Percentiles rank a stretch among this genome's conserved stretches.
Conservation (phyloP, 2,329 filamentous ascomycete species). For the Neonectria faginata region DNA sequence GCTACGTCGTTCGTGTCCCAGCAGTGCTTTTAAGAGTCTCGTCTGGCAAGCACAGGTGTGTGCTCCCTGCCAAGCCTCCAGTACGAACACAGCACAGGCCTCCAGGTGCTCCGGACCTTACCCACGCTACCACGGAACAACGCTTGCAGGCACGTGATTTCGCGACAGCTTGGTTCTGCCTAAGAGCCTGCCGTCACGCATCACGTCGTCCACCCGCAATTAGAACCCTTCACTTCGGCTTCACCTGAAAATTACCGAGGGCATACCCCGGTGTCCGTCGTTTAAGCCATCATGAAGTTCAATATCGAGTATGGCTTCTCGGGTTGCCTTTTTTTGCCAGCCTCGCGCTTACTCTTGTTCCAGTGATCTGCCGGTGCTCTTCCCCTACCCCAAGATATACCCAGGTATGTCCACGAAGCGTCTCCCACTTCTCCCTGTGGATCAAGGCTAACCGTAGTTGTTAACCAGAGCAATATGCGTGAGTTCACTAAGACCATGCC, state of each 20-base stretch:
- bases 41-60: neutral
- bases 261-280: constrained; percentile 30
- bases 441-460: constrained; percentile 25
- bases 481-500: constrained; percentile 39
- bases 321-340: neutral
- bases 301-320: constrained; percentile 59
- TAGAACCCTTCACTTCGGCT: constrained; percentile 23
- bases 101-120: no score
- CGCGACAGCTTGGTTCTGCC: constrained; percentile 43
- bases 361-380: constrained; percentile 68
- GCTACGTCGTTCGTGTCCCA: neutral
- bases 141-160: constrained; percentile 46
- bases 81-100: no score
- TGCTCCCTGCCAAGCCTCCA: neutral
- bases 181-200: constrained; percentile 41
- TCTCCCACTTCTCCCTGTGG: constrained; percentile 7
- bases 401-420: constrained; percentile 55
- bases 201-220: constrained; percentile 33
- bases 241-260: constrained; percentile 30
- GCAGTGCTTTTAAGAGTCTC: neutral
- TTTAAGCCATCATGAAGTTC: constrained; percentile 61
- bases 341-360: constrained; percentile 34
- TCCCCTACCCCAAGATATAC: constrained; percentile 70
- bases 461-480: constrained; percentile 66
- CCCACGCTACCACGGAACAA: neutral